A percentile compares a stretch with the other conserved stretches of the same genome.
phyloP scores from a whole-genome alignment of 371 early-diverging fungal species.

The Mortierella sp. region DNA sequence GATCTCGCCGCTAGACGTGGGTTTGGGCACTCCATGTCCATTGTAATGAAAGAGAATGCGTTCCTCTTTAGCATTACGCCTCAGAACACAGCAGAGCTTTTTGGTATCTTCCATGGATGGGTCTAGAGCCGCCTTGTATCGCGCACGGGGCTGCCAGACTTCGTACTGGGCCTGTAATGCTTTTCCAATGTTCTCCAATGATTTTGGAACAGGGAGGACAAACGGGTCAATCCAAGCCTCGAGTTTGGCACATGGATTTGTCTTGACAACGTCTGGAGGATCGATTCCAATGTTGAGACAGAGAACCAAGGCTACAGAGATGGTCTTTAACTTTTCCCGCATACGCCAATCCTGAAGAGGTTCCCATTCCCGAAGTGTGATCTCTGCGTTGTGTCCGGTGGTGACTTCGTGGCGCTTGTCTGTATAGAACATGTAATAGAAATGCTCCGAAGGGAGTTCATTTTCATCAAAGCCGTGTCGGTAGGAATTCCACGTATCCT shows the following conservation, averaged over 20 bases:
- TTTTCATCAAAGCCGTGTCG: slow-evolving; percentile 73
- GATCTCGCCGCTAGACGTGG: slow-evolving; percentile 95
- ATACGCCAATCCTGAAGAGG: slow-evolving; percentile 63
- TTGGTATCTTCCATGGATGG: slow-evolving; percentile 94
- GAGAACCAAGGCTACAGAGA: slow-evolving; percentile 77
- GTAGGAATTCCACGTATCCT: slow-evolving; percentile 33
- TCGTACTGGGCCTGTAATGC: slow-evolving; percentile 94
- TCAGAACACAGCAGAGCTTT: slow-evolving; percentile 84
- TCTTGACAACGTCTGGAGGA: slow-evolving; percentile 94
- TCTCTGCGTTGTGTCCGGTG: slow-evolving; percentile 48
- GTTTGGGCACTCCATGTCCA: slow-evolving; percentile 98
- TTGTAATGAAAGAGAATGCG: slow-evolving; percentile 97
- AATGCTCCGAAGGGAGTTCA: slow-evolving; percentile 58
- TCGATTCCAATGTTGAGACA: slow-evolving; percentile 97
- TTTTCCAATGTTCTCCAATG: slow-evolving; percentile 90
- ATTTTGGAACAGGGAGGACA: slow-evolving; percentile 81
- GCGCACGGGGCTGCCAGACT: slow-evolving; percentile 88
- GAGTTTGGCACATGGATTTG: slow-evolving; percentile 89
- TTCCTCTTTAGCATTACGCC: slow-evolving; percentile 92
- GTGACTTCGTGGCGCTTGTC: slow-evolving; percentile 71
- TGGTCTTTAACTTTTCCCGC: slow-evolving; percentile 61
- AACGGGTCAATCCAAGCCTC: slow-evolving; percentile 97
- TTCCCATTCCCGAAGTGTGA: slow-evolving; percentile 53
- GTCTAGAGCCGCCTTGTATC: slow-evolving; percentile 89
- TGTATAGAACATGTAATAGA: slow-evolving; percentile 69